Conservation (phyloP, 2,329 filamentous ascomycete species). For the Exophiala xenobiotica region DNA sequence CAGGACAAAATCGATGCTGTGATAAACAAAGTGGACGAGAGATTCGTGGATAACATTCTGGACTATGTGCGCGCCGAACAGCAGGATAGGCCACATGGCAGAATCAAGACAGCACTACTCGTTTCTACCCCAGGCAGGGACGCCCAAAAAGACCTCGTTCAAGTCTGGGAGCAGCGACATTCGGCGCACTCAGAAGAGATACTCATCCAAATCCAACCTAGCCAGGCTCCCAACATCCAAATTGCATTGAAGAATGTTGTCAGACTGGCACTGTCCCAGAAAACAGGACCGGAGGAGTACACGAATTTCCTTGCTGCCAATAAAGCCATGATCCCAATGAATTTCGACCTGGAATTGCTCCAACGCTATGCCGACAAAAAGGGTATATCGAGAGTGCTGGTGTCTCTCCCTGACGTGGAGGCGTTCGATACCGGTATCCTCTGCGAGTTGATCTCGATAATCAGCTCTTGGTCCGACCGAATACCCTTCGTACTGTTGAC, state of each 20-base stretch:
- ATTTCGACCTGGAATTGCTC: slow-evolving; percentile 48
- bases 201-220: slow-evolving; percentile 44
- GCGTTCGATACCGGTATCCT: slow-evolving; percentile 47
- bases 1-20: slow-evolving; percentile 42
- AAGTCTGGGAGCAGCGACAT: slow-evolving; percentile 6
- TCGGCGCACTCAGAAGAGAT: slow-evolving; percentile 8
- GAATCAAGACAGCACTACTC: slow-evolving; percentile 22
- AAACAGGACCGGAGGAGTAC: slow-evolving; percentile 41
- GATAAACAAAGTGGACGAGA: slow-evolving; percentile 41
- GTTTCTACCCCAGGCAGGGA: slow-evolving; percentile 17
- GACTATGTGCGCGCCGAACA: slow-evolving; percentile 8
- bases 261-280: slow-evolving; percentile 40
- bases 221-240: slow-evolving; percentile 47
- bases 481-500: slow-evolving; percentile 61
- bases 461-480: slow-evolving; percentile 60
- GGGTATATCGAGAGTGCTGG: slow-evolving; percentile 39
- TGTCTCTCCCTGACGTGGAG: slow-evolving; percentile 49
- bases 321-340: slow-evolving; percentile 42
- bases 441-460: slow-evolving; percentile 45
- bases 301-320: slow-evolving; percentile 40
- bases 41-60: slow-evolving; percentile 39
- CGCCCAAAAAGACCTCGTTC: slow-evolving; percentile 14
- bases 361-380: slow-evolving; percentile 43
- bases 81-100: background rate
- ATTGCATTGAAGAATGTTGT: slow-evolving; percentile 48